These are phyloP conservation scores for Fusarium kyushuense DNA, from an alignment of 2,329 filamentous ascomycete genomes.

Conservation along the genomic window DNA sequence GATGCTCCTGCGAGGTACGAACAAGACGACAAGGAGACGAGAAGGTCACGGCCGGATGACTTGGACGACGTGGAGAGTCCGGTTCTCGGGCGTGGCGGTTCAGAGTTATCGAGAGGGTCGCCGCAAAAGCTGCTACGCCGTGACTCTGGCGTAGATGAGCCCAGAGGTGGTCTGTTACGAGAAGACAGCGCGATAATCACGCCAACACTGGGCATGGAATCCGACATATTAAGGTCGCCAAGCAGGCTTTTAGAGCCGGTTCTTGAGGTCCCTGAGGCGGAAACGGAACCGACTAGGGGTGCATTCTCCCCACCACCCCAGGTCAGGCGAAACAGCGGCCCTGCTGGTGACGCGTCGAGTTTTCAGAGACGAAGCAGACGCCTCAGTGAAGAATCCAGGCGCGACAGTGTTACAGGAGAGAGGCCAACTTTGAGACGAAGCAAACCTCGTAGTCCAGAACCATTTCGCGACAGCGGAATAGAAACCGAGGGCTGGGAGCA, in stretches of 20 bases:
- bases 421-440: constrained; percentile 58
- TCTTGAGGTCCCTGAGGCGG: constrained; percentile 62
- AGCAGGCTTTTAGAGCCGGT: constrained; percentile 64
- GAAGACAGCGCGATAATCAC: constrained; percentile 48
- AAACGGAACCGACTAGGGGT: constrained; percentile 49
- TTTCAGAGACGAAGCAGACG: constrained; percentile 54
- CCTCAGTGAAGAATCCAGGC: constrained; percentile 54
- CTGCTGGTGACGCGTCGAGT: constrained; percentile 55
- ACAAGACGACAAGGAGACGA: constrained; percentile 43
- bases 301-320: constrained; percentile 39
- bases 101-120: constrained; percentile 26
- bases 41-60: constrained; percentile 43
- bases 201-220: constrained; percentile 38
- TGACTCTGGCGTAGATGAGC: constrained; percentile 50
- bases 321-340: constrained; percentile 53
- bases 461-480: constrained; percentile 67
- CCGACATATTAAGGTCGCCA: constrained; percentile 57
- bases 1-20: constrained; percentile 41
- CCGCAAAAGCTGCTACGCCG: constrained; percentile 49
- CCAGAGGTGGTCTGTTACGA: constrained; percentile 48
- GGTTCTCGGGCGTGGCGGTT: constrained; percentile 51
- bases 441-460: constrained; percentile 51
- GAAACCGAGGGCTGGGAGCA: constrained; percentile 64
- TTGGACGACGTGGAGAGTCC: constrained; percentile 55
- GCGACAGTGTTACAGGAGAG: constrained; percentile 63